Conservation (phyloP, 2,329 filamentous ascomycete genomes). For the Pezicula radicicola region DNA sequence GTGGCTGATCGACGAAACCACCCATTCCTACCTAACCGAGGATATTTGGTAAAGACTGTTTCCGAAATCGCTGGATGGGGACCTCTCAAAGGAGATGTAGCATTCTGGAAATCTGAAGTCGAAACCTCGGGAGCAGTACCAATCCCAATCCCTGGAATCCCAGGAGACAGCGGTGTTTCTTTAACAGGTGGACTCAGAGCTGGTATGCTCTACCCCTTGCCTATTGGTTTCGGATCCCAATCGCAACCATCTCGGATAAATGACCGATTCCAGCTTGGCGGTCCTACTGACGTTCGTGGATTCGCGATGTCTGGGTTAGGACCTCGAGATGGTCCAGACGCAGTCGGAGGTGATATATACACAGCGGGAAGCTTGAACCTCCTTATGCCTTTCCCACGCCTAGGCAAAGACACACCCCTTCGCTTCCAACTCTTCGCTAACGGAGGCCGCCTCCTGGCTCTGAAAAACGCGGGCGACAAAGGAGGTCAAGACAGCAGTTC, state of each 20-base stretch:
- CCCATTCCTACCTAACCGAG: constrained; percentile 76
- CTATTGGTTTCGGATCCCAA: constrained; percentile 51
- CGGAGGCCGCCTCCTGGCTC: constrained; percentile 77
- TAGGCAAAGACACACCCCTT: constrained; percentile 79
- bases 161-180: constrained; percentile 72
- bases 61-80: constrained; percentile 88
- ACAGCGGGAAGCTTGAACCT: constrained; percentile 86
- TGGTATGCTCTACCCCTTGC: constrained; percentile 80
- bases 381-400: constrained; percentile 77
- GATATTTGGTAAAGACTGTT: constrained; percentile 75
- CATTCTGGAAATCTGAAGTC: constrained; percentile 90
- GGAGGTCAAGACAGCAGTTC: constrained; percentile 27
- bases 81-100: constrained; percentile 79
- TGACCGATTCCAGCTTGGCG: constrained; percentile 92
- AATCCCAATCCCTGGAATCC: constrained; percentile 66
- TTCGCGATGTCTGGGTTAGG: constrained; percentile 89
- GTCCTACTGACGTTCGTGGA: constrained; percentile 89
- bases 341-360: constrained; percentile 88
- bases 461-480: constrained; percentile 48
- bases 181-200: constrained; percentile 79
- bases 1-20: constrained; percentile 78
- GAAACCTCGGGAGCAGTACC: constrained; percentile 77
- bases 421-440: constrained; percentile 90
- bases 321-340: constrained; percentile 80
- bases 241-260: constrained; percentile 76